Evolutionary conservation across 306 rosid genomes (phyloP), one percentile per base, ranked within the genome.

Genomic region (Citrullus colocynthis): DNA sequence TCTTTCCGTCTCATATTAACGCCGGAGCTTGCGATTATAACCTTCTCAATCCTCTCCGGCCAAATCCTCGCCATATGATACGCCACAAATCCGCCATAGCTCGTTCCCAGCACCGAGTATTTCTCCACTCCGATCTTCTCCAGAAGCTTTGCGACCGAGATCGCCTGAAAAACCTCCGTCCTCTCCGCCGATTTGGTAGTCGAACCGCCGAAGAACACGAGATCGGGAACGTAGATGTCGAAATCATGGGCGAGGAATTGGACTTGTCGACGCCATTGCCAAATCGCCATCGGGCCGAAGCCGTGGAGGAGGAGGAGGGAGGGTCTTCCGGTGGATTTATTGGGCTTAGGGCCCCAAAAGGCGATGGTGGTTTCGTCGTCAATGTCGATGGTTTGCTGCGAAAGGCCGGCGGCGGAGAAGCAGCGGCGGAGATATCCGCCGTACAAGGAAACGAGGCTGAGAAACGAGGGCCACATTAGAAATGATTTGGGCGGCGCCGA

Each of bases 221-320:
- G 87, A 73, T 95, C 93, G 2, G 98, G 97, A 24, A 90, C 96
- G 78, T 85, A 95, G 75, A 95, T 52, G 85, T 95, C 75, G 89
- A 85, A 90, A 44, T 82, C 80, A 12, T 86, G 83, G 36, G 86
- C 45, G 66, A 95, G 75, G 88, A 86, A 89, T 44, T 88, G 87
- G 20, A 88, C 98, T 61, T 95, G 98, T 2, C 71, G 75, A 9
- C 96, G 89, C 98, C 98, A 95, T 81, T 95, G 98, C 96, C 96
- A 95, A 0, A 84, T 36, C 1, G 97, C 90, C 77, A 49, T 58
- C 1, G 97, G 96, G 0, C 97, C 98, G 69, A 92, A 95, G 7
- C 98, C 98, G 80, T 95, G 98, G 81, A 94, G 85, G 11, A 94
- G 82, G 48, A 92, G 77, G 2, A 94, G 75, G 0, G 88, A 77